phyloP scores from a whole-genome alignment of 331 rosid species.

The Prunus yedoensis region DNA sequence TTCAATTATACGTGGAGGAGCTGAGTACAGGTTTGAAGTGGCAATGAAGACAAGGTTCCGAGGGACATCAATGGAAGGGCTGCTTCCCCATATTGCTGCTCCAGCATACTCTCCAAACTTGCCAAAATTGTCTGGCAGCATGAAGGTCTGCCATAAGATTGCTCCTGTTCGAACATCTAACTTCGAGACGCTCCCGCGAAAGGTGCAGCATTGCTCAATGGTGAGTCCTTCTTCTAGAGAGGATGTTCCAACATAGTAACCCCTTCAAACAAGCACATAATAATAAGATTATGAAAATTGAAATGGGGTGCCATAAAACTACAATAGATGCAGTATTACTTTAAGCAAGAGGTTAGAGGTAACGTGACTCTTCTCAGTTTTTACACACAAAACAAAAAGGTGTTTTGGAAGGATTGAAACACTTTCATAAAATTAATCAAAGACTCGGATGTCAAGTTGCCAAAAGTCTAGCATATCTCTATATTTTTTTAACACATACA shows the following conservation, averaged over 20 bases:
- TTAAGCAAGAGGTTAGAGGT: neutral
- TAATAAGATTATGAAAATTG: neutral
- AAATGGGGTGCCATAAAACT: neutral
- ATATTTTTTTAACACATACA: neutral
- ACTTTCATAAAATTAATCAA: neutral
- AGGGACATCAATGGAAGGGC: conserved; percentile 37
- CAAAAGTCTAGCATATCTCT: neutral
- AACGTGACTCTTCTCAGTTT: neutral
- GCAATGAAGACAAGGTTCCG: conserved; percentile 50
- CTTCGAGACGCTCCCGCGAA: conserved; percentile 38
- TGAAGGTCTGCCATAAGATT: conserved; percentile 41
- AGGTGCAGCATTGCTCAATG: conserved; percentile 35
- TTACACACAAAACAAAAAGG: neutral
- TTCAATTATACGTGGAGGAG: conserved; percentile 33
- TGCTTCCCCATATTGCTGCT: conserved; percentile 52
- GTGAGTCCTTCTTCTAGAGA: conserved; percentile 42
- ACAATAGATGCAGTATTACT: neutral
- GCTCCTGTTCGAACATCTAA: conserved; percentile 28
- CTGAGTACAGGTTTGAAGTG: conserved; percentile 59
- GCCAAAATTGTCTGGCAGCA: conserved; percentile 40
- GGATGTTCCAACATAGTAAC: conserved; percentile 40
- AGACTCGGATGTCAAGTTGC: neutral
- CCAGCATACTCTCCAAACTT: conserved; percentile 33
- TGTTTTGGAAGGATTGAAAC: neutral
- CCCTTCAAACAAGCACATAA: conserved; percentile 14